phyloP scores from a whole-genome alignment of 2,329 filamentous ascomycete genomes.

The Berkeleyomyces basicola region DNA sequence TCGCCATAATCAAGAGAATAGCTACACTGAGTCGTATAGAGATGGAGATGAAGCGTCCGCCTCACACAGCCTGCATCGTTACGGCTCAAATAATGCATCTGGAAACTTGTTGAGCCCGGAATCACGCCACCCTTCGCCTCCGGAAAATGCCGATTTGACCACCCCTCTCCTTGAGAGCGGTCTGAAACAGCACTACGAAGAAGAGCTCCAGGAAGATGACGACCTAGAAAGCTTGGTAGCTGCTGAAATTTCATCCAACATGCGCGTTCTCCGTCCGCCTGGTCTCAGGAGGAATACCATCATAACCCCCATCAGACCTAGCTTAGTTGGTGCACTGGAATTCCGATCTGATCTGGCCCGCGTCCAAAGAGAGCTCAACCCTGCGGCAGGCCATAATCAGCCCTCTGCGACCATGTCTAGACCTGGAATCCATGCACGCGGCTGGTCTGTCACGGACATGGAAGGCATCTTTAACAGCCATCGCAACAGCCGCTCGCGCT shows the following conservation, averaged over 20 bases:
- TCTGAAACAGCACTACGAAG: conserved; percentile 17
- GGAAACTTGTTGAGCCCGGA: neutral
- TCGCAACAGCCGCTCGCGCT: neutral
- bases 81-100: neutral
- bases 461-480: conserved; percentile 5
- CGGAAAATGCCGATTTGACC: conserved; percentile 8
- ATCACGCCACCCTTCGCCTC: neutral
- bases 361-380: conserved; percentile 41
- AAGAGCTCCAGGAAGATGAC: conserved; percentile 27
- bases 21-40: conserved; percentile 38
- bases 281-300: conserved; percentile 46
- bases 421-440: conserved; percentile 1
- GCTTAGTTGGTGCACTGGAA: conserved; percentile 81
- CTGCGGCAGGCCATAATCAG: conserved; percentile 12
- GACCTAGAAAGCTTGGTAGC: conserved; percentile 49
- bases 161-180: conserved; percentile 27
- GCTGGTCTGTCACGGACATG: conserved; percentile 8
- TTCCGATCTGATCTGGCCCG: conserved; percentile 85
- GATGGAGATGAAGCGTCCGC: conserved; percentile 25
- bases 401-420: conserved; percentile 12
- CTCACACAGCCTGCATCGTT: conserved; percentile 19
- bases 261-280: conserved; percentile 64
- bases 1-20: conserved; percentile 11
- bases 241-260: conserved; percentile 79
- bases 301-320: conserved; percentile 75